These are phyloP conservation scores for Trichoderma arundinaceum DNA, from an alignment of 2,329 filamentous ascomycete species.

Conservation along the genomic window DNA sequence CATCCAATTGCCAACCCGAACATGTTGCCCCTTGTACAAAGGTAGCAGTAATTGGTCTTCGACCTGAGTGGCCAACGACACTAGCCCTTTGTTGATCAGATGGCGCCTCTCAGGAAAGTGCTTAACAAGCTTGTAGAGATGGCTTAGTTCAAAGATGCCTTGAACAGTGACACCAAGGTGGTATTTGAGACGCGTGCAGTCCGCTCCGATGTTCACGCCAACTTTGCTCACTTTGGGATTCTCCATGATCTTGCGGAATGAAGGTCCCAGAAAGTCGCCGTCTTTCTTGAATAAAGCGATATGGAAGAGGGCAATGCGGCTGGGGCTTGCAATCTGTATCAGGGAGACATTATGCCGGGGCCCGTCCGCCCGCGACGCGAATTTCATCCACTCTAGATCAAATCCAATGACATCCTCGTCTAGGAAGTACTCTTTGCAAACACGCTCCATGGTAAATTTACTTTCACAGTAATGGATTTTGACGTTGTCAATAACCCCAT, in stretches of 20 bases:
- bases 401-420: slow-evolving; percentile 78
- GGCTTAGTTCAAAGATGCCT: slow-evolving; percentile 80
- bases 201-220: slow-evolving; percentile 77
- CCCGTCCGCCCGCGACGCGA: slow-evolving; percentile 52
- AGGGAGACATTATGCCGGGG: slow-evolving; percentile 76
- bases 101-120: slow-evolving; percentile 59
- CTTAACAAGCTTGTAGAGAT: slow-evolving; percentile 79
- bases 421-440: slow-evolving; percentile 69
- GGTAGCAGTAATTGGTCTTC: slow-evolving; percentile 74
- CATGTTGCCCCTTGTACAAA: slow-evolving; percentile 71
- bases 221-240: slow-evolving; percentile 71
- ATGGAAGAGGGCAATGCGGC: slow-evolving; percentile 81
- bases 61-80: slow-evolving; percentile 72
- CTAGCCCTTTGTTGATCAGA: slow-evolving; percentile 68
- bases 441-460: slow-evolving; percentile 68
- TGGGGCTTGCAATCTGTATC: slow-evolving; percentile 80
- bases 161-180: slow-evolving; percentile 67
- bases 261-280: slow-evolving; percentile 69
- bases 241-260: slow-evolving; percentile 74
- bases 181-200: slow-evolving; percentile 70
- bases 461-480: slow-evolving; percentile 79
- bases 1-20: slow-evolving; percentile 79
- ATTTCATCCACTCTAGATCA: slow-evolving; percentile 81
- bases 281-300: slow-evolving; percentile 66
- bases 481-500: slow-evolving; percentile 58